phyloP scores from a whole-genome alignment of 306 rosid genomes.

The Astragalus membranaceus region DNA sequence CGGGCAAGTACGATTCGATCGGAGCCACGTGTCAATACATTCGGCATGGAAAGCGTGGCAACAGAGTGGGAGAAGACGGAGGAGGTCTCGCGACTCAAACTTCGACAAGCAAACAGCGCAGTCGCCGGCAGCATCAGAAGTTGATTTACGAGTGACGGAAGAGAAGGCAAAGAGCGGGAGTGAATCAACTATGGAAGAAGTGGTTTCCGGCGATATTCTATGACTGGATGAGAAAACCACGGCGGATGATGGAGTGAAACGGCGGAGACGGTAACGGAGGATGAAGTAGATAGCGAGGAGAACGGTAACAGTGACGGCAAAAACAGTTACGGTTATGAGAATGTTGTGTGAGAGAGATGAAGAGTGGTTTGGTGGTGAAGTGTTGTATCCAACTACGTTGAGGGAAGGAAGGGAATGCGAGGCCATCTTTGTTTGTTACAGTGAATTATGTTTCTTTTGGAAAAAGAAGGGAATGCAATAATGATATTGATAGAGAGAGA shows the following conservation, averaged over 20 bases:
- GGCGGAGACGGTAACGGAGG: slow-evolving; percentile 41
- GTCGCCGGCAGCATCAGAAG: slow-evolving; percentile 22
- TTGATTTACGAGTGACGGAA: slow-evolving; percentile 36
- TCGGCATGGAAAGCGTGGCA: slow-evolving; percentile 65
- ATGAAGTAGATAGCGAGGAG: slow-evolving; percentile 42
- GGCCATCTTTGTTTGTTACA: neutral
- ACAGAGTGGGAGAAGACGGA: slow-evolving; percentile 70
- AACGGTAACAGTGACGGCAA: slow-evolving; percentile 31
- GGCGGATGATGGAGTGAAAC: slow-evolving; percentile 11
- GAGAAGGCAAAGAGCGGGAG: slow-evolving; percentile 61
- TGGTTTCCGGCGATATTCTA: slow-evolving; percentile 37
- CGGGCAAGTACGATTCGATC: slow-evolving; percentile 61
- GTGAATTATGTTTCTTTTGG: no score
- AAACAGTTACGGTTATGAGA: slow-evolving; percentile 32
- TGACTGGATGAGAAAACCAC: slow-evolving; percentile 2
- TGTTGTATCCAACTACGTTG: neutral
- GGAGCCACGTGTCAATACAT: slow-evolving; percentile 71
- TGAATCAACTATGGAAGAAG: slow-evolving; percentile 17
- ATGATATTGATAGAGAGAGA: no score
- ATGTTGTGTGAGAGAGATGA: slow-evolving; percentile 5
- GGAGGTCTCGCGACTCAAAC: slow-evolving; percentile 52
- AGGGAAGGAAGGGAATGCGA: slow-evolving; percentile 1
- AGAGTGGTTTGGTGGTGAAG: slow-evolving; percentile 11
- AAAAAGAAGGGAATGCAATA: no score
- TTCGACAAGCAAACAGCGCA: slow-evolving; percentile 72